Evolutionary conservation across 768 basidiomycete species (phyloP).

Genomic region (Lactarius evosmus): DNA sequence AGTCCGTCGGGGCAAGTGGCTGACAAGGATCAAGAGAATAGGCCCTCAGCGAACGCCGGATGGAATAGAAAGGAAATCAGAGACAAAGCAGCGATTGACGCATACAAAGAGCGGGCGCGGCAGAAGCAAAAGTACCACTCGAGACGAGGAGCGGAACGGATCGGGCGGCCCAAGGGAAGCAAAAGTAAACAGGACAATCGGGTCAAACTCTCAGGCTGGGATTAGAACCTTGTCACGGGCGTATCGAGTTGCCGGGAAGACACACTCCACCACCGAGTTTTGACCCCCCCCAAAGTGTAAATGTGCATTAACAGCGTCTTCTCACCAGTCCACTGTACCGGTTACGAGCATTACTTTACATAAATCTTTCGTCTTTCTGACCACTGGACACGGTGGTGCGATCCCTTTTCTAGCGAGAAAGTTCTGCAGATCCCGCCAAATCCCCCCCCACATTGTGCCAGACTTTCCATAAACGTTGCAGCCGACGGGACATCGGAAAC

Average conservation of each 20-base stretch:
- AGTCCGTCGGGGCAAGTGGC: slow-evolving; percentile 4
- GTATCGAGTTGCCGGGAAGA: slow-evolving; percentile 19
- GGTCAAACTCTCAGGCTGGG: slow-evolving; percentile 67
- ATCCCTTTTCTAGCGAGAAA: slow-evolving; percentile 11
- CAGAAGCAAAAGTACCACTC: slow-evolving; percentile 78
- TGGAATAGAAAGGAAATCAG: slow-evolving; percentile 39
- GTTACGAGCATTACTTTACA: slow-evolving; percentile 4
- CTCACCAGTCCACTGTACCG: slow-evolving; percentile 2
- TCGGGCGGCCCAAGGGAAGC: slow-evolving; percentile 71
- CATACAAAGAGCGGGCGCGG: slow-evolving; percentile 54
- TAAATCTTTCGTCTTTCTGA: not conserved
- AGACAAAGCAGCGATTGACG: slow-evolving; percentile 58
- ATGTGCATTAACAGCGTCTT: slow-evolving; percentile 8
- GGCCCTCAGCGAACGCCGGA: slow-evolving; percentile 4
- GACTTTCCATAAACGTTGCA: slow-evolving; percentile 11
- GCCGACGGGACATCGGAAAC: slow-evolving; percentile 10
- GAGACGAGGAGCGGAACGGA: slow-evolving; percentile 57
- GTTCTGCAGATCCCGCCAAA: slow-evolving; percentile 23
- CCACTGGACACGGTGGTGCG: slow-evolving; percentile 7
- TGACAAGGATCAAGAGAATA: slow-evolving; percentile 5
- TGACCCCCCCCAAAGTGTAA: slow-evolving; percentile 1
- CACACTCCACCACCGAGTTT: slow-evolving; percentile 10
- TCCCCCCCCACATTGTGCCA: slow-evolving; percentile 7
- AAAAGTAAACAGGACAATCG: slow-evolving; percentile 79
- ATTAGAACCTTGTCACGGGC: slow-evolving; percentile 35